Conservation (phyloP, 306 rosid species). For the Oxytropis ochrocephala region DNA sequence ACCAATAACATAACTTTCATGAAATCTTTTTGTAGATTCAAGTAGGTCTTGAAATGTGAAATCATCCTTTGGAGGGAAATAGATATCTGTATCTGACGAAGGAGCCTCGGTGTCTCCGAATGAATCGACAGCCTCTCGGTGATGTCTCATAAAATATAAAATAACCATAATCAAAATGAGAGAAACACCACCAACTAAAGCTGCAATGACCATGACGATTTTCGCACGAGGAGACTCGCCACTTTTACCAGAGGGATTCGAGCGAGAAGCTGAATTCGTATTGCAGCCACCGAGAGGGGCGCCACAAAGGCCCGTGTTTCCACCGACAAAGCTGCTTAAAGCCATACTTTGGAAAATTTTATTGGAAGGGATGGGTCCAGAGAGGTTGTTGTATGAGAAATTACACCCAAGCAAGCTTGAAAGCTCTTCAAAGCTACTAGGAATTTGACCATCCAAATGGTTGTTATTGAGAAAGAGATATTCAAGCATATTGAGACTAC, state of each 20-base stretch:
- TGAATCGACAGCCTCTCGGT: conserved; percentile 36
- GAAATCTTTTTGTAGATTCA: conserved; percentile 76
- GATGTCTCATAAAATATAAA: conserved; percentile 64
- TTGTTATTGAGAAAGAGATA: conserved; percentile 75
- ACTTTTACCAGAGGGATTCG: conserved; percentile 12
- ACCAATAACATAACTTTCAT: conserved; percentile 72
- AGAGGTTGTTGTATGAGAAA: conserved; percentile 85
- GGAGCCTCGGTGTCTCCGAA: conserved; percentile 41
- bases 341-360: conserved; percentile 67
- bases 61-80: conserved; percentile 78
- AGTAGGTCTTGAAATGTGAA: conserved; percentile 79
- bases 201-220: conserved; percentile 55
- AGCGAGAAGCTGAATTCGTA: conserved; percentile 30
- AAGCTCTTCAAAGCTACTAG: conserved; percentile 60
- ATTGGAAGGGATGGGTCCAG: conserved; percentile 68
- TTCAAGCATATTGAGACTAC: conserved; percentile 63
- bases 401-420: conserved; percentile 76
- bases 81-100: conserved; percentile 64
- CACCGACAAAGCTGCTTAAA: conserved; percentile 60
- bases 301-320: conserved; percentile 81
- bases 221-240: conserved; percentile 40
- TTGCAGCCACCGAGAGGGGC: conserved; percentile 55
- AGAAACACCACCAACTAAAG: conserved; percentile 76
- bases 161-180: conserved; percentile 67
- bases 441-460: conserved; percentile 77